A percentile compares a stretch with the other conserved stretches of the same genome.
phyloP scores from a whole-genome alignment of 2,329 filamentous ascomycete genomes.

The Colletotrichum simmondsii region DNA sequence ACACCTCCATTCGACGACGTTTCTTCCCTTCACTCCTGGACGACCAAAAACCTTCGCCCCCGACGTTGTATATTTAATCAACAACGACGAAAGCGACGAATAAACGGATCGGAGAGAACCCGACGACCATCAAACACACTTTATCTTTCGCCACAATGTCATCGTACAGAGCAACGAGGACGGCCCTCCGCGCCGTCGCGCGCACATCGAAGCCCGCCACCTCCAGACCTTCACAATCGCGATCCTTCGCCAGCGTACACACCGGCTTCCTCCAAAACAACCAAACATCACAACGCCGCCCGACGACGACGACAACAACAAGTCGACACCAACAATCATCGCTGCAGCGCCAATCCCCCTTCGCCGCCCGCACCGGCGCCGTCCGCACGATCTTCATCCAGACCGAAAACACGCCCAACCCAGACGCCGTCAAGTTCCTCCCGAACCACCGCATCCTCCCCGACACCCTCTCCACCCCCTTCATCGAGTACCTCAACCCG shows the following conservation, averaged over 20 bases:
- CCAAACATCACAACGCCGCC: constrained; percentile 1
- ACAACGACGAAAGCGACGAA: neutral
- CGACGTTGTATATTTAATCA: neutral
- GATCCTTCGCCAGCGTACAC: constrained; percentile 27
- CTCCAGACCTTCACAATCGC: constrained; percentile 17
- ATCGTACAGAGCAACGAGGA: constrained; percentile 28
- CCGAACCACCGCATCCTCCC: constrained; percentile 91
- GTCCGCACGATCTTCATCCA: constrained; percentile 94
- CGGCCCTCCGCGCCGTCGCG: constrained; percentile 30
- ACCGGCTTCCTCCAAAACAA: constrained; percentile 24
- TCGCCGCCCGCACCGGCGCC: constrained; percentile 45
- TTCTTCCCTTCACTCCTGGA: neutral
- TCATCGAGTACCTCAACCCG: constrained; percentile 91
- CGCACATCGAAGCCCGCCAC: constrained; percentile 21
- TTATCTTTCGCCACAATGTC: constrained; percentile 16
- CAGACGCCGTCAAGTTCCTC: constrained; percentile 96
- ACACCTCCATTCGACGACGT: neutral
- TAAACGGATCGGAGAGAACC: neutral
- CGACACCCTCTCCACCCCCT: constrained; percentile 75
- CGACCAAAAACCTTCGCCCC: neutral
- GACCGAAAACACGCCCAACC: constrained; percentile 92
- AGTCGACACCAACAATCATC: neutral
- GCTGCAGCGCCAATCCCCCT: constrained; percentile 7
- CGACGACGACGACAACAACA: too few relatives aligned
- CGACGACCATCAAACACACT: neutral